These are phyloP conservation scores for Phallus indusiatus DNA, from an alignment of 768 basidiomycete species.

Conservation along the genomic window DNA sequence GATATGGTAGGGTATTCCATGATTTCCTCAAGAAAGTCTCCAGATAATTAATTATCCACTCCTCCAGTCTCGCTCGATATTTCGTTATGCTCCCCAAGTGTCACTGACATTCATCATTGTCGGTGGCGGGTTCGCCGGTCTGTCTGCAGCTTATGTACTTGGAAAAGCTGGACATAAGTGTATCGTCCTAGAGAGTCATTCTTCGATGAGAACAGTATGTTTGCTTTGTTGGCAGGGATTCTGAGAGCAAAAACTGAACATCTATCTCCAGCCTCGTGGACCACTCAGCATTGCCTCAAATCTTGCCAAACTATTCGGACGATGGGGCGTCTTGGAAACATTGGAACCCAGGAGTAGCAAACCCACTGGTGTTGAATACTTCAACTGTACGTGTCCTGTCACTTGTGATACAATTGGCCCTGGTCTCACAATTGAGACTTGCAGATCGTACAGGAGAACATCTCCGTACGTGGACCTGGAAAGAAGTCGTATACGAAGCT, in stretches of 20 bases:
- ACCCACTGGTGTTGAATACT: conserved; percentile 26
- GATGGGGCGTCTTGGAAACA: conserved; percentile 44
- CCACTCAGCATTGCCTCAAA: conserved; percentile 38
- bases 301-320: conserved; percentile 42
- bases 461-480: conserved; percentile 37
- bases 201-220: conserved; percentile 32
- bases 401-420: background rate
- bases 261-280: background rate
- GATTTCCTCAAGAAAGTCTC: no score
- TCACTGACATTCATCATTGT: conserved; percentile 24
- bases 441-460: conserved; percentile 35
- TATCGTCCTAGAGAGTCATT: conserved; percentile 42
- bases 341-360: conserved; percentile 30
- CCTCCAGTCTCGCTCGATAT: no score
- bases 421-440: background rate
- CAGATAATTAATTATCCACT: no score
- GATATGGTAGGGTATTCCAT: no score
- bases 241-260: background rate
- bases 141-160: conserved; percentile 46
- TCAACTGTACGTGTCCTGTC: conserved; percentile 20
- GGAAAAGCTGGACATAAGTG: conserved; percentile 51
- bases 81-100: conserved; percentile 5
- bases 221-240: background rate
- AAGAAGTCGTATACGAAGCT: conserved; percentile 37
- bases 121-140: conserved; percentile 40